A percentile compares a stretch with the other conserved stretches of the same genome.
Evolutionary conservation across 129 eudicot genomes (phyloP).

Genomic region (Flaveria ramosissima): DNA sequence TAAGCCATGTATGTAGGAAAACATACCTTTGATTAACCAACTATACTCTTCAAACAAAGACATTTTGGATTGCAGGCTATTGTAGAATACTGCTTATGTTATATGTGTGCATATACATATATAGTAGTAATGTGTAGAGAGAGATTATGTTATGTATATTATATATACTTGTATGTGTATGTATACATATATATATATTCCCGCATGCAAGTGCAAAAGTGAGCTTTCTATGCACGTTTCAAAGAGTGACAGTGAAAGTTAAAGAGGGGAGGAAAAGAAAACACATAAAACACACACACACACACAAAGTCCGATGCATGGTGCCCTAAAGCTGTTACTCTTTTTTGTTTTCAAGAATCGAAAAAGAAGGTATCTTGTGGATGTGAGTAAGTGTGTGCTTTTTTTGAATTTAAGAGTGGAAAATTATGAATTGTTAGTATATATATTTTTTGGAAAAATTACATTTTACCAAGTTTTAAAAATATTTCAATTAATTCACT

Average conservation of each 20-base stretch:
- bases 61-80: constrained; percentile 1
- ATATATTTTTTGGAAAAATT: too few species aligned
- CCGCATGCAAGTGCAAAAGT: constrained; percentile 46
- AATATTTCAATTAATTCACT: too few species aligned
- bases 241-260: constrained; percentile 42
- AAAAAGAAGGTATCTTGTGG: constrained; percentile 14
- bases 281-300: constrained; percentile 22
- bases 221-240: constrained; percentile 41
- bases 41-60: constrained; percentile 12
- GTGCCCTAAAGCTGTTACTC: constrained; percentile 38
- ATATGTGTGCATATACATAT: constrained; percentile 12
- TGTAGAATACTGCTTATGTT: constrained; percentile 5
- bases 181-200: constrained; percentile 24
- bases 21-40: background rate
- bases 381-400: background rate
- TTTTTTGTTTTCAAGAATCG: constrained; percentile 26
- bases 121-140: constrained; percentile 7
- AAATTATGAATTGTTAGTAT: too few species aligned
- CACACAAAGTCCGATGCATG: constrained; percentile 33
- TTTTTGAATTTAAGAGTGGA: background rate
- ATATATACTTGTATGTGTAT: background rate
- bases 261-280: constrained; percentile 35
- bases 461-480: too few species aligned
- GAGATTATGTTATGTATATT: background rate
- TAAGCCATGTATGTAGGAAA: background rate